phyloP scores from a whole-genome alignment of 192 early-diverging fungal species.

The Funneliformis mosseae region DNA sequence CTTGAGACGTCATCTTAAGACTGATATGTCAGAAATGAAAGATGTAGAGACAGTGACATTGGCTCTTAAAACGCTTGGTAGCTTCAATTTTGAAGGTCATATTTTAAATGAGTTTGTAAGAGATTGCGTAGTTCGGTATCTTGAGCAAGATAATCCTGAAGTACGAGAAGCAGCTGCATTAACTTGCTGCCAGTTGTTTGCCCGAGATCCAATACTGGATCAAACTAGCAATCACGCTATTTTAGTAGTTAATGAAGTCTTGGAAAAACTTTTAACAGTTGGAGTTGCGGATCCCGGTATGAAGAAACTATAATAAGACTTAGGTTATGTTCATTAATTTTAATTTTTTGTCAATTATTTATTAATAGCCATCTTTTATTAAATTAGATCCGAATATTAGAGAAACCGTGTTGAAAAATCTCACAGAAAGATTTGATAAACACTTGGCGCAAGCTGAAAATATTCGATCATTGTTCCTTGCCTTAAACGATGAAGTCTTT shows the following conservation, averaged over 20 bases:
- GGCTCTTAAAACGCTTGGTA: slow-evolving; percentile 80
- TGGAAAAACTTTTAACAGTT: slow-evolving; percentile 86
- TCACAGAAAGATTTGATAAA: slow-evolving; percentile 84
- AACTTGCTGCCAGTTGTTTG: slow-evolving; percentile 82
- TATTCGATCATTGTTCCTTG: slow-evolving; percentile 83
- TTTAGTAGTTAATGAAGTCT: slow-evolving; percentile 81
- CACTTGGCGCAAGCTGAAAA: slow-evolving; percentile 91
- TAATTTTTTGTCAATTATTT: neutral
- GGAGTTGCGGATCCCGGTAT: slow-evolving; percentile 78
- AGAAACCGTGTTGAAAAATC: slow-evolving; percentile 74
- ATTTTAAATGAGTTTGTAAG: slow-evolving; percentile 89
- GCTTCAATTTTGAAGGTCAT: slow-evolving; percentile 84
- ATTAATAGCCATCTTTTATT: slow-evolving; percentile 9
- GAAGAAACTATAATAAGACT: neutral
- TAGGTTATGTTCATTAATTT: slow-evolving; percentile 2
- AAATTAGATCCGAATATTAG: slow-evolving; percentile 68
- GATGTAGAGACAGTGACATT: slow-evolving; percentile 78
- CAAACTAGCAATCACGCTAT: slow-evolving; percentile 76
- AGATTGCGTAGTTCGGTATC: slow-evolving; percentile 79
- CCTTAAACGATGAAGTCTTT: slow-evolving; percentile 91
- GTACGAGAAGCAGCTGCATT: slow-evolving; percentile 85
- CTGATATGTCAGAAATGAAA: slow-evolving; percentile 53
- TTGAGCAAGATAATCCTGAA: slow-evolving; percentile 75
- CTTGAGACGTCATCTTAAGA: slow-evolving; percentile 14
- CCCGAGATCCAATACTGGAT: slow-evolving; percentile 79